These are phyloP conservation scores for Rhizomucor miehei DNA, from an alignment of 371 early-diverging fungal species.

Conservation along the genomic window DNA sequence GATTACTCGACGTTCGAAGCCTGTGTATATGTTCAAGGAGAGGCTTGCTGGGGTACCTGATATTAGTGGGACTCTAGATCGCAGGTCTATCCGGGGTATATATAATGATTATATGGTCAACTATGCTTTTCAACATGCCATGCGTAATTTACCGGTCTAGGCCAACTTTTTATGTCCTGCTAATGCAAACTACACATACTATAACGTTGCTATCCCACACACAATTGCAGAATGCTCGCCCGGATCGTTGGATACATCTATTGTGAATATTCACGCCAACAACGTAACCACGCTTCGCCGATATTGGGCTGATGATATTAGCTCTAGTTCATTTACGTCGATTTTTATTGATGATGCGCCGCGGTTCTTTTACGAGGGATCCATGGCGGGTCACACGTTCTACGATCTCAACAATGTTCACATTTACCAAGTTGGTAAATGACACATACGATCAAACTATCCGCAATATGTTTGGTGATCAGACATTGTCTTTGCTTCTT, in stretches of 20 bases:
- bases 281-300: constrained; percentile 2
- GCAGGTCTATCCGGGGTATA: neutral
- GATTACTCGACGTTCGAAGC: neutral
- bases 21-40: no score
- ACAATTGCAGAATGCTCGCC: constrained; percentile 6
- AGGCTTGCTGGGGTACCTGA: no score
- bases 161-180: neutral
- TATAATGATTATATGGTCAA: neutral
- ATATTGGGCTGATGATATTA: neutral
- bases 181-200: constrained; percentile 13
- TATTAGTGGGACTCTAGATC: neutral
- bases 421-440: neutral
- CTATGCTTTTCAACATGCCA: neutral
- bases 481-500: constrained; percentile 5
- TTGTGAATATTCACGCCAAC: constrained; percentile 9
- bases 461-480: constrained; percentile 7
- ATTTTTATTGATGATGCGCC: constrained; percentile 1
- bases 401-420: constrained; percentile 13
- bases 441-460: neutral
- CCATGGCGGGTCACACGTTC: constrained; percentile 9
- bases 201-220: neutral
- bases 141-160: neutral
- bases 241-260: constrained; percentile 6
- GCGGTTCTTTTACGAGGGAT: constrained; percentile 7
- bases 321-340: no score